Evolutionary conservation across 305 asterid species (phyloP), one percentile per base, ranked within the genome.

Genomic region (Fraxinus nigra): DNA sequence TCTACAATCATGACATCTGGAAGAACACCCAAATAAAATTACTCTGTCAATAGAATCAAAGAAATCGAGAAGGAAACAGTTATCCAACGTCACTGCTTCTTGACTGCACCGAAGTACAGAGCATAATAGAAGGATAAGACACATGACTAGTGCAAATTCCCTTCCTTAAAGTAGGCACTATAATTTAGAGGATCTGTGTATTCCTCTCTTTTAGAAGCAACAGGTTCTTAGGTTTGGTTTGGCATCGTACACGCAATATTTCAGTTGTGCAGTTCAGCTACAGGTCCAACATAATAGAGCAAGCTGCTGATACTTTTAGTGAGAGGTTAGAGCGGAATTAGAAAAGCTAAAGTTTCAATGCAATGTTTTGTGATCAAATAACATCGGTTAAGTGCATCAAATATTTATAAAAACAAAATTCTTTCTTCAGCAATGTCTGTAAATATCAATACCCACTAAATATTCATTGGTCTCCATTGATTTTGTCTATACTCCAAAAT

Each of bases 31-130:
- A 80, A 75, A 67, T 72, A 18, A 38, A 76, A 76, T 65, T 33
- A 77, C 69, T 72, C 73, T 65, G 35, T 73, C 73, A 46, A 85
- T 13, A 78, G 24, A 82, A 74, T 79, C 22, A 43, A 32, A 51
- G 59, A 70, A 83, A 35, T 35, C 24, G 65, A 82, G 59, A 11
- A 7, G 79, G 56, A 37, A 76, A 84, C 70, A 3, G 54, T 56
- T 22, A 16, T 56, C 14, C 79, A 83, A 10, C 22, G n/a, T 51
- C 51, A 78, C 76, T 54, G 78, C 40, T 63, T 75, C 81, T 35
- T 0, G 75, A 22, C 30, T 3, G 35, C 16, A 74, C 9, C 79
- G 20, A 59, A 8, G 72, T 37, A 69, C 34, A 78, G 80, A 20
- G 59, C 70, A 67, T 61, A 72, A 77, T 61, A 38, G 75, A 69